These are phyloP conservation scores for Fusarium staphyleae DNA, from an alignment of 2,329 filamentous ascomycete species.

Conservation along the genomic window DNA sequence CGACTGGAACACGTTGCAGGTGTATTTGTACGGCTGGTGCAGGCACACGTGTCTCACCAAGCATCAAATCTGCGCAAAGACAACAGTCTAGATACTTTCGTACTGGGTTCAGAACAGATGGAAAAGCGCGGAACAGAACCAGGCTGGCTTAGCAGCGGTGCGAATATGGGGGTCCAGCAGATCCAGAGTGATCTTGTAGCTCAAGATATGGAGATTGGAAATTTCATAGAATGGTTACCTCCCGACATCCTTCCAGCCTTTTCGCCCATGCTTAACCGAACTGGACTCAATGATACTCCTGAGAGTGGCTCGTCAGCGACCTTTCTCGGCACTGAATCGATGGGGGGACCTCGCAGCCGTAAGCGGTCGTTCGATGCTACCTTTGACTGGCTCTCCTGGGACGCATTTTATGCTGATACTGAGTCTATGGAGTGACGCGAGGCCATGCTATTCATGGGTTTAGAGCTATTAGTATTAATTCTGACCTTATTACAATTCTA, in stretches of 20 bases:
- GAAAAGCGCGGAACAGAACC: accelerated
- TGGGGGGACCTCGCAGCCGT: not conserved
- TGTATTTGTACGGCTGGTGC: not conserved
- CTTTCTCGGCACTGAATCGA: too few relatives aligned
- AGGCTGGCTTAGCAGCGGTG: accelerated
- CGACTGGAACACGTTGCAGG: not conserved
- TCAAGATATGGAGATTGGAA: not conserved
- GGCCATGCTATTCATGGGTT: too few relatives aligned
- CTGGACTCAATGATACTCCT: too few relatives aligned
- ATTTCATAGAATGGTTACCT: conserved; percentile 1
- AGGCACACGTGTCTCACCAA: not conserved
- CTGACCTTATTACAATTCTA: too few relatives aligned
- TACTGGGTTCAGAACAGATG: not conserved
- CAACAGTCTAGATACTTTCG: not conserved
- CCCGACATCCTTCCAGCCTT: not conserved
- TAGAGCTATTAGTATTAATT: too few relatives aligned
- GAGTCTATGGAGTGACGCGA: not conserved
- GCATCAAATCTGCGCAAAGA: accelerated
- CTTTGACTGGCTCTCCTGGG: conserved; percentile 17
- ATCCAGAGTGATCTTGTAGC: not conserved
- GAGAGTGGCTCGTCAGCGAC: too few relatives aligned
- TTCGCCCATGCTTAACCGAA: not conserved
- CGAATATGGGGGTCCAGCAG: not conserved
- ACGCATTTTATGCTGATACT: not conserved
- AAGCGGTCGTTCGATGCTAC: conserved; percentile 7